Conservation (phyloP, 2,329 filamentous ascomycete genomes). For the Cryphonectria naterciae region DNA sequence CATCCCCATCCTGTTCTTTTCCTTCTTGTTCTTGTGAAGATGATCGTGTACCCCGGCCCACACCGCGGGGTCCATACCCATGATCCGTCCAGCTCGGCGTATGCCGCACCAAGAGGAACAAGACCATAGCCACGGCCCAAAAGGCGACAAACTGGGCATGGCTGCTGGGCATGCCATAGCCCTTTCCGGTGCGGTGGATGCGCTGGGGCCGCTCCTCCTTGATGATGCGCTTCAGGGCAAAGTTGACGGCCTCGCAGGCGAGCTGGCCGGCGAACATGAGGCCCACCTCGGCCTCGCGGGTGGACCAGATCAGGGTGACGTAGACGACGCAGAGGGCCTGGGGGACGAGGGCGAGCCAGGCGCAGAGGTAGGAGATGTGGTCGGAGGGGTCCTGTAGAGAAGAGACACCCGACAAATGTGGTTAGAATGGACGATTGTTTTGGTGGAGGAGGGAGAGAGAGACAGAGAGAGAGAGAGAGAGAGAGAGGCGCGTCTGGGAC, state of each 20-base stretch:
- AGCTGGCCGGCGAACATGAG: slow-evolving; percentile 93
- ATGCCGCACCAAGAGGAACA: slow-evolving; percentile 87
- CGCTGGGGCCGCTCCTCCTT: slow-evolving; percentile 87
- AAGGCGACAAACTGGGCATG: slow-evolving; percentile 95
- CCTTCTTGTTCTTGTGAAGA: background rate
- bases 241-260: slow-evolving; percentile 89
- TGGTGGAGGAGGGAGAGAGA: background rate
- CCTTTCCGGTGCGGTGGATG: slow-evolving; percentile 79
- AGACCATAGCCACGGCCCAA: slow-evolving; percentile 80
- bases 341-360: slow-evolving; percentile 91
- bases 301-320: slow-evolving; percentile 85
- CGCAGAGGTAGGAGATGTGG: slow-evolving; percentile 81
- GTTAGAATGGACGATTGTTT: background rate
- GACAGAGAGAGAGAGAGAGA: background rate
- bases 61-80: slow-evolving; percentile 11
- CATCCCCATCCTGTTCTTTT: slow-evolving; percentile 20
- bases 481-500: background rate
- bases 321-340: slow-evolving; percentile 92
- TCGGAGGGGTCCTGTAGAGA: slow-evolving; percentile 77
- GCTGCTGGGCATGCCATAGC: slow-evolving; percentile 95
- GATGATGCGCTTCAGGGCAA: slow-evolving; percentile 84
- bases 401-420: too few species aligned
- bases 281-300: slow-evolving; percentile 85
- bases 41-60: slow-evolving; percentile 14
- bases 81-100: slow-evolving; percentile 50